These are phyloP conservation scores for Stagonosporopsis tanaceti DNA, from an alignment of 2,329 filamentous ascomycete species.

Conservation along the genomic window DNA sequence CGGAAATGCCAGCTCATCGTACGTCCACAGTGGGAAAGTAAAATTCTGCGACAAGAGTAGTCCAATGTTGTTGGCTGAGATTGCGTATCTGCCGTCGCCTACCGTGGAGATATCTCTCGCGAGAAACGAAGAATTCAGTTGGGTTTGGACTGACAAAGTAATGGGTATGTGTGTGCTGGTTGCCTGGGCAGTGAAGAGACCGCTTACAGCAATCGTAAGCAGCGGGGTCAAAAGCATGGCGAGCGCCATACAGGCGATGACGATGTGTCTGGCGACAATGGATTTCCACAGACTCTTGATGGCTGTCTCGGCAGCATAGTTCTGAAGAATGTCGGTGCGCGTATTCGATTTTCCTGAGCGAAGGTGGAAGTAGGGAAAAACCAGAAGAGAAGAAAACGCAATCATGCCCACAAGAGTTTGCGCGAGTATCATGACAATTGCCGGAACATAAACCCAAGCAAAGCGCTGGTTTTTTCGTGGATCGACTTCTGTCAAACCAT, in stretches of 20 bases:
- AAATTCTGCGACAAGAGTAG: constrained; percentile 2
- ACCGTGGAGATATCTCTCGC: neutral
- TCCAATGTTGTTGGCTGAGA: neutral
- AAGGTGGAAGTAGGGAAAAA: constrained; percentile 4
- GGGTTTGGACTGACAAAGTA: neutral
- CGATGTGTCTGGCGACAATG: neutral
- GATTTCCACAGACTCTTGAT: constrained; percentile 3
- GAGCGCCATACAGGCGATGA: neutral
- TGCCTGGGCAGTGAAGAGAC: neutral
- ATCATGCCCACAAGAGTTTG: constrained; percentile 6
- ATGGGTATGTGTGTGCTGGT: neutral
- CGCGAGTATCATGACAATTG: constrained; percentile 1
- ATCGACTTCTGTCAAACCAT: constrained; percentile 1
- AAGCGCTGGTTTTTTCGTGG: neutral
- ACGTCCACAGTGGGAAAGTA: constrained; percentile 3
- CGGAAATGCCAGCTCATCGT: constrained; percentile 1
- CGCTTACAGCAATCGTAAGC: constrained; percentile 5
- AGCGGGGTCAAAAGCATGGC: constrained; percentile 2
- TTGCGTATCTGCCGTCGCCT: neutral
- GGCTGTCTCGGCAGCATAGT: constrained; percentile 4
- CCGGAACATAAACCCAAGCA: constrained; percentile 3
- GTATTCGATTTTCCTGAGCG: neutral
- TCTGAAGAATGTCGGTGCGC: neutral
- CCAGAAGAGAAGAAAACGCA: neutral
- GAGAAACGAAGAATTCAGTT: neutral